These are phyloP conservation scores for Sugiyamaella novakii DNA, from an alignment of 1,139 yeast species.

Conservation along the genomic window DNA sequence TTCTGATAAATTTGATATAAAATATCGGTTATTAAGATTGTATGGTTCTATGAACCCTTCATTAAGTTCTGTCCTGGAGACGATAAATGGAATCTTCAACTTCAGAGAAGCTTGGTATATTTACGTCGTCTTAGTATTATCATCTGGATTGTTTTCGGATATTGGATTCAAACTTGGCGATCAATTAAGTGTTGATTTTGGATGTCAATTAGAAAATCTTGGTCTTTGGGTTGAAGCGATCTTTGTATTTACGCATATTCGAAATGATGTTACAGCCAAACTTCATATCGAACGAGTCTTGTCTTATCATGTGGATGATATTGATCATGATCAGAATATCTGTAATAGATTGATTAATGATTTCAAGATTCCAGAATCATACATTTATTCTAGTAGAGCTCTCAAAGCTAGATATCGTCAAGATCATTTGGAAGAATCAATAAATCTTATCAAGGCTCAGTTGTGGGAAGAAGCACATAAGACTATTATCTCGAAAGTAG, in stretches of 20 bases:
- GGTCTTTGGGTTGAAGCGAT: constrained; percentile 62
- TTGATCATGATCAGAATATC: constrained; percentile 47
- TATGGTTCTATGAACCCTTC: constrained; percentile 43
- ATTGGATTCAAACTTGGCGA: constrained; percentile 45
- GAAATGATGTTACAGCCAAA: constrained; percentile 48
- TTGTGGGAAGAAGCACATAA: constrained; percentile 66
- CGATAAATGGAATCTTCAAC: constrained; percentile 34
- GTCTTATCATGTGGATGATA: constrained; percentile 49
- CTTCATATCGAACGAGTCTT: constrained; percentile 50
- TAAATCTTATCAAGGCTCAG: constrained; percentile 63
- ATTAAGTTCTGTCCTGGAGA: constrained; percentile 31
- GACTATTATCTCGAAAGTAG: constrained; percentile 58
- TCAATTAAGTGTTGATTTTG: constrained; percentile 52
- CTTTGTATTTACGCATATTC: constrained; percentile 59
- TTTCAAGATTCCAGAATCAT: constrained; percentile 35
- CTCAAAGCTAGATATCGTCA: constrained; percentile 46
- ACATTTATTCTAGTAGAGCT: constrained; percentile 39
- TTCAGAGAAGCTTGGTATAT: constrained; percentile 59
- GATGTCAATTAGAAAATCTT: constrained; percentile 53
- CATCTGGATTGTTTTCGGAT: constrained; percentile 25
- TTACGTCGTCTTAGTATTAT: constrained; percentile 47
- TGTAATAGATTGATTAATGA: constrained; percentile 52
- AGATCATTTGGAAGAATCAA: constrained; percentile 61
- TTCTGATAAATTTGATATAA: constrained; percentile 31
- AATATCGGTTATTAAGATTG: constrained; percentile 48